Evolutionary conservation across 2,329 filamentous ascomycete species (phyloP).

Genomic region (Clarireedia hainanense): DNA sequence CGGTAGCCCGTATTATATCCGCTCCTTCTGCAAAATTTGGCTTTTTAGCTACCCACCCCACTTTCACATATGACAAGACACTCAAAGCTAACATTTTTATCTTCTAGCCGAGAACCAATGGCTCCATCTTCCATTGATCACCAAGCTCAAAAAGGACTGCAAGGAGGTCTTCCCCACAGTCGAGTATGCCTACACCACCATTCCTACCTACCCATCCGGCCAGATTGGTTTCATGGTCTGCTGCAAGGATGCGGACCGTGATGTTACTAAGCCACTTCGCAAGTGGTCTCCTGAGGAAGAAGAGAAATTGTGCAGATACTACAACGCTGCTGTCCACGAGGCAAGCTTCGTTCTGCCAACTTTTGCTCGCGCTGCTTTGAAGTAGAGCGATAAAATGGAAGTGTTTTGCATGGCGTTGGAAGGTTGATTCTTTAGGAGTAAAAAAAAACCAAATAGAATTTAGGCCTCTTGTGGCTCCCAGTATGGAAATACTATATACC

Average conservation of each 20-base stretch:
- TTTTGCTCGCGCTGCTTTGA: conserved; percentile 74
- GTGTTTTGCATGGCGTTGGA: neutral
- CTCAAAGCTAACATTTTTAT: conserved; percentile 9
- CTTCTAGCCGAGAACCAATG: conserved; percentile 91
- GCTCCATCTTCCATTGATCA: conserved; percentile 92
- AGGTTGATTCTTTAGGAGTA: neutral
- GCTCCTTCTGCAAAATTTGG: neutral
- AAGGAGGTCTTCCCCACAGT: conserved; percentile 93
- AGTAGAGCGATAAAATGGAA: conserved; percentile 33
- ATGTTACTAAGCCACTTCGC: conserved; percentile 80
- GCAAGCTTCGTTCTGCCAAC: conserved; percentile 88
- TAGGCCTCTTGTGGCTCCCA: neutral
- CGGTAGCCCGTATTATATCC: conserved; percentile 2
- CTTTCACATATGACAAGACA: neutral
- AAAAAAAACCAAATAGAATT: neutral
- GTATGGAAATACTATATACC: neutral
- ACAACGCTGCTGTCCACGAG: conserved; percentile 94
- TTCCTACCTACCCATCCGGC: conserved; percentile 96
- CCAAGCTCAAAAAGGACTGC: conserved; percentile 93
- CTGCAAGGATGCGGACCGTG: conserved; percentile 80
- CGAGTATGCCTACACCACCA: conserved; percentile 98
- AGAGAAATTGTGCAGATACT: conserved; percentile 89
- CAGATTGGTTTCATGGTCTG: conserved; percentile 99
- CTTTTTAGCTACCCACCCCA: conserved; percentile 10
- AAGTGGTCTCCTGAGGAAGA: conserved; percentile 81